These are phyloP conservation scores for Ceratobasidium sp. DNA, from an alignment of 1,284 basidiomycete genomes.

Conservation along the genomic window DNA sequence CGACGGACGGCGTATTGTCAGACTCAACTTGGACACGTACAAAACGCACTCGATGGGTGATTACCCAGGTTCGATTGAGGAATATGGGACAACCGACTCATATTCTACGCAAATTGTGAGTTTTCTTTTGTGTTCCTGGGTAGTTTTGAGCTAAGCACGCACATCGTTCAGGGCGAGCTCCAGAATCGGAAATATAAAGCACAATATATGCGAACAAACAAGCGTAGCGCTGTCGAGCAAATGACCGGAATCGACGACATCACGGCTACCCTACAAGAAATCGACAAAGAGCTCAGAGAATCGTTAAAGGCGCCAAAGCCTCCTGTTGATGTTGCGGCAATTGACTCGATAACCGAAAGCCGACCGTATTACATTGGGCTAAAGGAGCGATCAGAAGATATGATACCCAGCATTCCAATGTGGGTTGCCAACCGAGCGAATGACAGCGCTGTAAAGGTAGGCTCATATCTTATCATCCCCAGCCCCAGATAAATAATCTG, in stretches of 20 bases:
- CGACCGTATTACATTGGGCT: background rate
- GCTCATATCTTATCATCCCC: background rate
- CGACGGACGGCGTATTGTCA: background rate
- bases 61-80: conserved; percentile 49
- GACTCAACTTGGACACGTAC: conserved; percentile 20
- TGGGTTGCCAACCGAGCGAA: conserved; percentile 7
- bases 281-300: conserved; percentile 15
- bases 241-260: conserved; percentile 18
- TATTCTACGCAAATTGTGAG: conserved; percentile 50
- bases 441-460: conserved; percentile 10
- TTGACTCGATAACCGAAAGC: background rate
- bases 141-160: background rate
- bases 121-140: conserved; percentile 25
- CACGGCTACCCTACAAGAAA: background rate
- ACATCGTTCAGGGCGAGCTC: conserved; percentile 45
- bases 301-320: background rate
- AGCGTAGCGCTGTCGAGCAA: conserved; percentile 10
- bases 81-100: conserved; percentile 51
- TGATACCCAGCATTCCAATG: conserved; percentile 14
- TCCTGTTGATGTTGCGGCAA: background rate
- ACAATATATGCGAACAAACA: conserved; percentile 29
- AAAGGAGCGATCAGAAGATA: conserved; percentile 19
- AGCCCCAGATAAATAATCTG: background rate
- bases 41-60: conserved; percentile 55
- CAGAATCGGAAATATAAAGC: conserved; percentile 45